These are phyloP conservation scores for Fistulifera solaris DNA, from an alignment of 108 stramenopile species.

Conservation along the genomic window DNA sequence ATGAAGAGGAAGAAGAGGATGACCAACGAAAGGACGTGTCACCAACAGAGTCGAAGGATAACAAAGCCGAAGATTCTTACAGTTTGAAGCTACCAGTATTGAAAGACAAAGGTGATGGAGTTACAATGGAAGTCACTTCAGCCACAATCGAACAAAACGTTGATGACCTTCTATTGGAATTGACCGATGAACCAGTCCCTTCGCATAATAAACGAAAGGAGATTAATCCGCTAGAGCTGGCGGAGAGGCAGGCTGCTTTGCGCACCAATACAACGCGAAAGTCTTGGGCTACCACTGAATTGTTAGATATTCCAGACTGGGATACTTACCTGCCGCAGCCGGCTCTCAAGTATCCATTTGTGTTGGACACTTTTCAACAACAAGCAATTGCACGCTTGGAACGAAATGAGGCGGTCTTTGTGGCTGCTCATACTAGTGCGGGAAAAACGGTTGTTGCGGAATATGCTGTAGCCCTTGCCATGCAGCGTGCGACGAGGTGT, in stretches of 20 bases:
- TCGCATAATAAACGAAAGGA: conserved; percentile 10
- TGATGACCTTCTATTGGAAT: conserved; percentile 48
- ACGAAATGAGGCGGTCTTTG: conserved; percentile 77
- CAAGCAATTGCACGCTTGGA: conserved; percentile 82
- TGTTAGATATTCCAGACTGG: conserved; percentile 55
- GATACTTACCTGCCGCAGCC: conserved; percentile 54
- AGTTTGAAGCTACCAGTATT: background rate
- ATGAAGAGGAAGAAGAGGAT: conserved; percentile 17
- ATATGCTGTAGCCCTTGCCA: conserved; percentile 82
- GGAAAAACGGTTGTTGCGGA: conserved; percentile 93
- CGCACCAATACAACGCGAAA: conserved; percentile 44
- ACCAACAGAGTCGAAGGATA: conserved; percentile 2
- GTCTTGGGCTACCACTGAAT: conserved; percentile 73
- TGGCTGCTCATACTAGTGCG: conserved; percentile 91
- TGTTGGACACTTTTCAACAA: conserved; percentile 88
- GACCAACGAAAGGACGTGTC: too few species aligned
- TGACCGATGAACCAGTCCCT: conserved; percentile 10
- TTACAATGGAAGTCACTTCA: background rate
- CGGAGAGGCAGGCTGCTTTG: conserved; percentile 19
- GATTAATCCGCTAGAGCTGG: conserved; percentile 32
- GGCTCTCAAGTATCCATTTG: conserved; percentile 57
- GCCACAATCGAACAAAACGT: conserved; percentile 29
- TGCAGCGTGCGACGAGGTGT: conserved; percentile 61
- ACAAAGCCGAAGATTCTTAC: background rate
- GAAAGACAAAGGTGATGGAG: background rate